A percentile compares a stretch with the other conserved stretches of the same genome.
Conservation (phyloP, 192 early-diverging fungal genomes). For the Gonapodya prolifera region DNA sequence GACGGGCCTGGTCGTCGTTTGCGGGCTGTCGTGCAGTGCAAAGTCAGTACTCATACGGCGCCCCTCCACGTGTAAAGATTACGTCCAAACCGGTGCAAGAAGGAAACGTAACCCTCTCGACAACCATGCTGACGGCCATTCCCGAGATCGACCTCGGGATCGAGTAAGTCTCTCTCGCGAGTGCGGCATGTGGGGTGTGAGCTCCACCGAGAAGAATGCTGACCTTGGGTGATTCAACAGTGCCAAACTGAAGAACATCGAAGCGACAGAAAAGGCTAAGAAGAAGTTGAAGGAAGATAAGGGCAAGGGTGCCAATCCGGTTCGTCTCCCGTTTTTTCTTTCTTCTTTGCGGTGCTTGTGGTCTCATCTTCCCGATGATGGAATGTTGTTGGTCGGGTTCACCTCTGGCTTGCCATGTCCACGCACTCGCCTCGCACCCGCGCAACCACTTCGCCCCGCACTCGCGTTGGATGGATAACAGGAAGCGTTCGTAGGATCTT, state of each 20-base stretch:
- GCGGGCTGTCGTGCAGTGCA: too few species aligned
- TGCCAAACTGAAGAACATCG: constrained; percentile 54
- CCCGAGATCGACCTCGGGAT: constrained; percentile 84
- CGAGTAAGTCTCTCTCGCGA: constrained; percentile 30
- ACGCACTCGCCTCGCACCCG: too few species aligned
- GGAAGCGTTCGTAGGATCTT: too few species aligned
- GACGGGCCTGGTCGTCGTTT: too few species aligned
- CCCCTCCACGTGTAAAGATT: constrained; percentile 19
- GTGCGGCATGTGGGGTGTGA: too few species aligned
- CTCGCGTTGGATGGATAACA: too few species aligned
- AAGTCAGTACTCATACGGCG: too few species aligned
- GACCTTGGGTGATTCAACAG: constrained; percentile 7
- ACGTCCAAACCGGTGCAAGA: constrained; percentile 56
- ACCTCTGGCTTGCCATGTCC: constrained; percentile 10
- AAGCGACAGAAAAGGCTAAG: constrained; percentile 67
- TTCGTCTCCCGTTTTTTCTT: constrained; percentile 3
- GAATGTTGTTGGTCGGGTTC: too few species aligned
- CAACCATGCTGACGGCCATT: constrained; percentile 80
- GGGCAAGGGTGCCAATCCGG: constrained; percentile 12
- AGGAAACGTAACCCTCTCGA: constrained; percentile 74
- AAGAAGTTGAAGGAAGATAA: constrained; percentile 37
- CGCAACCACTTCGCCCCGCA: too few species aligned
- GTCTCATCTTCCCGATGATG: constrained; percentile 8
- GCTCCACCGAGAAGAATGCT: background rate
- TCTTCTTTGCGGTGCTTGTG: background rate